Evolutionary conservation across 1,284 basidiomycete genomes (phyloP), one percentile per base, ranked within the genome.

Genomic region (Fistulina hepatica): DNA sequence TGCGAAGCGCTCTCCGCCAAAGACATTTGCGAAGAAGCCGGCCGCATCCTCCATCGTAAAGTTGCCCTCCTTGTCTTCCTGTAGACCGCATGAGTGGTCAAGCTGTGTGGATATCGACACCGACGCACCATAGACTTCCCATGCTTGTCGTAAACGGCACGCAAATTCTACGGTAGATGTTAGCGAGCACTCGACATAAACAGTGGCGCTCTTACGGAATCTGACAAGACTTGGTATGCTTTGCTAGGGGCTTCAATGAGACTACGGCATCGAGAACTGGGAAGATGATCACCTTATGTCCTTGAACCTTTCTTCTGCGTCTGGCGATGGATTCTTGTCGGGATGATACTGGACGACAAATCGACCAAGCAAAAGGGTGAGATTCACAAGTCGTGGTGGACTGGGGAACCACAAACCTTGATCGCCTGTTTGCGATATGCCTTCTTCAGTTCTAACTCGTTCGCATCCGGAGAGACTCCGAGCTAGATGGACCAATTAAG

Each of bases 391-490:
- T 12, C 41, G 35, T 11, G 20, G 6, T 22, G 22, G 30, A 17
- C n/a, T n/a, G n/a, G n/a, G n/a, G n/a, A n/a, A n/a, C n/a, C n/a
- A n/a, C 13, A 15, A 28, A 90, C 90, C 71, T 88, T 86, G 71
- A 97, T 93, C 16, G 94, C 93, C 46, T 85, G 81, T 60, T 88
- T 95, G 47, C 94, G 71, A 61, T 97, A 97, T 2, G 89, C 91
- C 65, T 93, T 97, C 69, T 97, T 98, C 49, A 97, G 63, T 42
- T 83, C 76, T 4, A 76, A 78, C 48, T 89, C 86, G 46, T 69
- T 62, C 36, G 60, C 67, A 53, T 71, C 67, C 33, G 61, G 57
- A 3, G 55, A 45, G 16, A 71, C 69, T 17, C 56, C 66, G 17
- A 71, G 60, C 69, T 71, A 50, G 26, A 39, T 8, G 24, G 34